Percentiles rank a stretch among this genome's conserved stretches.
phyloP scores from a whole-genome alignment of 78 protist genomes.

The Acrasis kona region DNA sequence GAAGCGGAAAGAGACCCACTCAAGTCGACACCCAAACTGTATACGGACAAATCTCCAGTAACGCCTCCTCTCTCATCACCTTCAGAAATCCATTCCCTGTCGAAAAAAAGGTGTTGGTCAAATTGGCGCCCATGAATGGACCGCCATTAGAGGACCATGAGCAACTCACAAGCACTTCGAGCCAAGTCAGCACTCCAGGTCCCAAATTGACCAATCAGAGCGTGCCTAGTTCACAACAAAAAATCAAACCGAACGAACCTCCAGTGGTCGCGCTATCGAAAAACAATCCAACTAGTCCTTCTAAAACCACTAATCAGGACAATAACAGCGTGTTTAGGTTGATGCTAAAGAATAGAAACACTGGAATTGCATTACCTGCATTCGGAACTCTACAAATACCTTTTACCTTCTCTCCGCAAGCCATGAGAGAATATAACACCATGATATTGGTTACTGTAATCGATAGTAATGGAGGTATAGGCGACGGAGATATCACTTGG shows the following conservation, averaged over 20 bases:
- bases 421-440: not conserved
- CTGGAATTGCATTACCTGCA: not conserved
- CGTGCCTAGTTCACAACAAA: too few species aligned
- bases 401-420: not conserved
- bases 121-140: too few species aligned
- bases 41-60: not conserved
- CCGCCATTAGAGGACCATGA: too few species aligned
- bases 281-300: too few species aligned
- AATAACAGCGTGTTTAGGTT: not conserved
- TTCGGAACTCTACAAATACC: slow-evolving; percentile 12
- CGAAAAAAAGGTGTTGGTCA: not conserved
- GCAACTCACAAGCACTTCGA: too few species aligned
- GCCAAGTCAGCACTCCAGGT: too few species aligned
- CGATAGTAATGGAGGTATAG: not conserved
- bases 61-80: not conserved
- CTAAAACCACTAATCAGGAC: too few species aligned
- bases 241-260: too few species aligned
- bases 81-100: slow-evolving; percentile 28
- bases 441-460: not conserved
- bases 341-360: not conserved
- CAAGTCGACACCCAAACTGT: not conserved
- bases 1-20: slow-evolving; percentile 22
- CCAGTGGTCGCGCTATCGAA: too few species aligned
- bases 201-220: too few species aligned
- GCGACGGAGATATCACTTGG: slow-evolving; percentile 7